These are phyloP conservation scores for Fusarium sp. DNA, from an alignment of 2,329 filamentous ascomycete genomes.

Conservation along the genomic window DNA sequence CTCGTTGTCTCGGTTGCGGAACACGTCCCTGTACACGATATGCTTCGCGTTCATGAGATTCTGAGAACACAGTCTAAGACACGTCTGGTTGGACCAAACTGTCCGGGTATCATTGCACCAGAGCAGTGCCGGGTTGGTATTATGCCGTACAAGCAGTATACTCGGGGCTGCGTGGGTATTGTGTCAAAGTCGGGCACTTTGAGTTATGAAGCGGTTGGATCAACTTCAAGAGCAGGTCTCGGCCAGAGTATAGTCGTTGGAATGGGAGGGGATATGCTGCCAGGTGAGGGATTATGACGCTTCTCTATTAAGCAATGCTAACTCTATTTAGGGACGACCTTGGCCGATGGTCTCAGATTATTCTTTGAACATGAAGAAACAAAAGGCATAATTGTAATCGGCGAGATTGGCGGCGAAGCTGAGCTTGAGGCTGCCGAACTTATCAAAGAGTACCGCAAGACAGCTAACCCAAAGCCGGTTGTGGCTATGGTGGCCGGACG, in stretches of 20 bases:
- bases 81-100: constrained; percentile 82
- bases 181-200: constrained; percentile 84
- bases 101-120: constrained; percentile 81
- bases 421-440: constrained; percentile 78
- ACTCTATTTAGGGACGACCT: constrained; percentile 61
- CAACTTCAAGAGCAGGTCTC: constrained; percentile 77
- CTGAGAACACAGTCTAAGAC: constrained; percentile 77
- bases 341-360: constrained; percentile 75
- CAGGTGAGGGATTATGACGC: constrained; percentile 54
- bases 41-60: constrained; percentile 76
- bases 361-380: constrained; percentile 77
- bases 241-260: constrained; percentile 83
- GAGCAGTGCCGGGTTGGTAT: constrained; percentile 67
- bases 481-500: constrained; percentile 74
- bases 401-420: constrained; percentile 76
- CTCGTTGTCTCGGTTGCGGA: constrained; percentile 83
- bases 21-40: constrained; percentile 82
- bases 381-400: constrained; percentile 76
- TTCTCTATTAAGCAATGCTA: accelerated
- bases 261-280: constrained; percentile 80
- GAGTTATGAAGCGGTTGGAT: constrained; percentile 82
- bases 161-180: constrained; percentile 75
- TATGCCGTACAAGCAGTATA: constrained; percentile 54
- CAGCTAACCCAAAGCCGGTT: constrained; percentile 70
- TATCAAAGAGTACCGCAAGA: constrained; percentile 71